These are phyloP conservation scores for Clohesyomyces aquaticus DNA, from an alignment of 495 filamentous ascomycete species.

Conservation along the genomic window DNA sequence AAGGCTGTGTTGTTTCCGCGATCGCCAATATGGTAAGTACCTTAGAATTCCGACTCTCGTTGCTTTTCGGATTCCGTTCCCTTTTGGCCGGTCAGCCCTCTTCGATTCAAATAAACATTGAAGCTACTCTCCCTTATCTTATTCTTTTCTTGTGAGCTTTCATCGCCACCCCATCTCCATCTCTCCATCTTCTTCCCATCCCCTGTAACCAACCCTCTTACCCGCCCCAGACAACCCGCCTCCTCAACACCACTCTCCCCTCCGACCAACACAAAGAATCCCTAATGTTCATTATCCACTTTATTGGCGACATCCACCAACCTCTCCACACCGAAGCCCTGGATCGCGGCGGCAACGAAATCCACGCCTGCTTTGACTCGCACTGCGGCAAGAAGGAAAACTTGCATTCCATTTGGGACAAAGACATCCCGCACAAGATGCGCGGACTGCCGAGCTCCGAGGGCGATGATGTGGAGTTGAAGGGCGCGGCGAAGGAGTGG, in stretches of 20 bases:
- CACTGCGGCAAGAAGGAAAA: conserved; percentile 3
- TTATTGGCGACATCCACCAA: conserved; percentile 36
- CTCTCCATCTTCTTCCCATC: no score
- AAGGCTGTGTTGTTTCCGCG: conserved; percentile 63
- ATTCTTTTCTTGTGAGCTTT: no score
- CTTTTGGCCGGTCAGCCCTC: no score
- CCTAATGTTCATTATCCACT: conserved; percentile 61
- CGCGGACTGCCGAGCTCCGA: background rate
- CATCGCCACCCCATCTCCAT: no score
- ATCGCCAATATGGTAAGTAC: conserved; percentile 67
- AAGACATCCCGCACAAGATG: conserved; percentile 6
- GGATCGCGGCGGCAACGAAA: conserved; percentile 26
- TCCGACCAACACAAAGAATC: conserved; percentile 40
- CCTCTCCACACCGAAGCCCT: conserved; percentile 30
- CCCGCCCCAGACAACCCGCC: background rate
- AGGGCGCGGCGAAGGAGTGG: conserved; percentile 8
- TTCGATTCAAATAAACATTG: conserved; percentile 27
- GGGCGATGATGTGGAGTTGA: background rate
- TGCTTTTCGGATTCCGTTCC: no score
- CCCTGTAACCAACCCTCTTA: no score
- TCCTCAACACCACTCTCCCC: background rate
- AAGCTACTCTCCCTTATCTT: background rate
- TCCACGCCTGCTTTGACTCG: conserved; percentile 16
- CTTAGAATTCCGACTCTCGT: no score
- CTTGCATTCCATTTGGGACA: conserved; percentile 32